Conservation (phyloP, 495 filamentous ascomycete genomes). For the Hypoxylon fuscum region DNA sequence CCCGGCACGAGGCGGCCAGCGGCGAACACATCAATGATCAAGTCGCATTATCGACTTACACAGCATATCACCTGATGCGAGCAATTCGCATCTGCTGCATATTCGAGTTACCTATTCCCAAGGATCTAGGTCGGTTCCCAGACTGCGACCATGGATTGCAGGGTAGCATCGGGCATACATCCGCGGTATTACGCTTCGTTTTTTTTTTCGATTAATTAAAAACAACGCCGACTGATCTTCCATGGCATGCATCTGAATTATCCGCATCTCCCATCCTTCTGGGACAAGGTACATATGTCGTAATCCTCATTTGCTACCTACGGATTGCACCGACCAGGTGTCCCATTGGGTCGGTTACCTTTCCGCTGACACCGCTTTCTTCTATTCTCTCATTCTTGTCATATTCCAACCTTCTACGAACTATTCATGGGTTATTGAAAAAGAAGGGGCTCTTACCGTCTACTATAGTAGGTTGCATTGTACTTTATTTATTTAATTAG, state of each 20-base stretch:
- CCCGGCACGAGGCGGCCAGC: slow-evolving; percentile 27
- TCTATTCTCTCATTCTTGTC: slow-evolving; percentile 8
- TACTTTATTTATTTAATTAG: slow-evolving; percentile 5
- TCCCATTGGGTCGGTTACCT: slow-evolving; percentile 34
- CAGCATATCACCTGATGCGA: slow-evolving; percentile 43
- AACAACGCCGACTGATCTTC: slow-evolving; percentile 28
- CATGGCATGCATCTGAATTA: slow-evolving; percentile 41
- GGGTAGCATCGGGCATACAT: slow-evolving; percentile 33
- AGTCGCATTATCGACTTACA: slow-evolving; percentile 42
- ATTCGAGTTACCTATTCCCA: slow-evolving; percentile 24
- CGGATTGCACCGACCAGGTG: slow-evolving; percentile 23
- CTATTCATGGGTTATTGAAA: slow-evolving; percentile 9
- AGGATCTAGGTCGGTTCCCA: slow-evolving; percentile 37
- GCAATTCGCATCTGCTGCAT: slow-evolving; percentile 37
- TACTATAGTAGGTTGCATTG: slow-evolving; percentile 8
- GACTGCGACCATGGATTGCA: slow-evolving; percentile 25
- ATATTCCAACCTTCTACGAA: slow-evolving; percentile 10
- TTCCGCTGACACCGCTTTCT: slow-evolving; percentile 46
- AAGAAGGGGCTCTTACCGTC: slow-evolving; percentile 2
- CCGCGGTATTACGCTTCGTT: slow-evolving; percentile 36
- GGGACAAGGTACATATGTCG: slow-evolving; percentile 32
- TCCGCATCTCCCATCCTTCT: slow-evolving; percentile 41
- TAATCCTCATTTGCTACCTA: slow-evolving; percentile 25
- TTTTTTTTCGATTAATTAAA: slow-evolving; percentile 27
- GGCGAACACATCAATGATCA: slow-evolving; percentile 25